phyloP scores from a whole-genome alignment of 441 rosid species.

The Brassica balearica region DNA sequence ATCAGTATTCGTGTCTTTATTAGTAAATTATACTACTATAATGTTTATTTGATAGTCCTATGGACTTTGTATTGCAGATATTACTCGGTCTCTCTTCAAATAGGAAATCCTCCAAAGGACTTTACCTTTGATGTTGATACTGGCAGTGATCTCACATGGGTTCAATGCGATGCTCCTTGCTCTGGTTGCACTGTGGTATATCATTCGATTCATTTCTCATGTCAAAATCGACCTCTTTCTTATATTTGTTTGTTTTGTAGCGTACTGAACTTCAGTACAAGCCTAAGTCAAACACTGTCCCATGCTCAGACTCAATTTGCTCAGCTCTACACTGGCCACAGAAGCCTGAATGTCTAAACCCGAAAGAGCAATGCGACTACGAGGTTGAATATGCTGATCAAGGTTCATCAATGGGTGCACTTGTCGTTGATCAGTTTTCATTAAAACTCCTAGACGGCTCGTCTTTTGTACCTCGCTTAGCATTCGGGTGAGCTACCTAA shows the following conservation, averaged over 20 bases:
- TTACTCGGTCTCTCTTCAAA: constrained; percentile 48
- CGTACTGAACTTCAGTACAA: constrained; percentile 50
- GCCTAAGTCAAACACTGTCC: constrained; percentile 48
- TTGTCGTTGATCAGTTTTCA: constrained; percentile 51
- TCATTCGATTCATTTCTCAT: not conserved
- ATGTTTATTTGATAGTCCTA: not conserved
- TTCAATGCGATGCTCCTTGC: constrained; percentile 77
- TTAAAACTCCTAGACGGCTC: constrained; percentile 56
- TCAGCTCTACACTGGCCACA: constrained; percentile 36
- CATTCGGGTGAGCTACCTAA: constrained; percentile 70
- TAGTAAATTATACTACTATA: not conserved
- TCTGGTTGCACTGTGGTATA: constrained; percentile 61
- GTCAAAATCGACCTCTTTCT: not conserved
- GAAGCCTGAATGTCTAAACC: constrained; percentile 43
- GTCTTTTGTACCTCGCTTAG: constrained; percentile 44
- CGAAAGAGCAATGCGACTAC: constrained; percentile 59
- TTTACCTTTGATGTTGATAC: constrained; percentile 63
- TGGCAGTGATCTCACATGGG: constrained; percentile 74
- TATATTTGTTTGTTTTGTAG: constrained; percentile 42
- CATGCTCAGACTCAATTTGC: constrained; percentile 52
- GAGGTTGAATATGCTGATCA: constrained; percentile 60
- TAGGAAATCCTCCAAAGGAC: constrained; percentile 57
- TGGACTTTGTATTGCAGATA: constrained; percentile 46
- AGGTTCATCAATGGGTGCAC: constrained; percentile 55
- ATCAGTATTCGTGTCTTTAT: not conserved